phyloP scores from a whole-genome alignment of 2,329 filamentous ascomycete genomes.

The Aspergillus carbonarius region DNA sequence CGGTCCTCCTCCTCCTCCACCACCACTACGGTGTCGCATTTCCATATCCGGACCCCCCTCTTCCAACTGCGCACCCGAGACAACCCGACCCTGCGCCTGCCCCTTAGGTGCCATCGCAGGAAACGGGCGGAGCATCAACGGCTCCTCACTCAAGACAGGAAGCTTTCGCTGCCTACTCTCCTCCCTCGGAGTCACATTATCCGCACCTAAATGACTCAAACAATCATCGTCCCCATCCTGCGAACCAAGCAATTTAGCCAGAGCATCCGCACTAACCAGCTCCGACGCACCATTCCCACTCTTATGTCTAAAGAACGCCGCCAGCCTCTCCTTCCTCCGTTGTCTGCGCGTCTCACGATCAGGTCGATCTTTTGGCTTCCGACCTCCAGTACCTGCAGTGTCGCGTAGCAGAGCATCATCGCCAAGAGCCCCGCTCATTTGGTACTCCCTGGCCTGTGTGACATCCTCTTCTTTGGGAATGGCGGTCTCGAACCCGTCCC shows the following conservation, averaged over 20 bases:
- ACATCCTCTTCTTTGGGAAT: constrained; percentile 17
- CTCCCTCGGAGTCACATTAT: constrained; percentile 21
- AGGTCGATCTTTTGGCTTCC: constrained; percentile 5
- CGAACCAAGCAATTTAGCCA: constrained; percentile 66
- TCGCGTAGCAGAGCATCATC: neutral
- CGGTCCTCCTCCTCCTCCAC: constrained; percentile 32
- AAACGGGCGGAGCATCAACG: constrained; percentile 19
- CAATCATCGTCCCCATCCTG: constrained; percentile 58
- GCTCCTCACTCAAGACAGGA: constrained; percentile 24
- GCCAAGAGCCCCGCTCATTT: neutral
- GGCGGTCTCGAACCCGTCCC: constrained; percentile 16
- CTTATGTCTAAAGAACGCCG: constrained; percentile 35
- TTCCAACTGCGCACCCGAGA: constrained; percentile 68
- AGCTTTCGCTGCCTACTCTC: constrained; percentile 28
- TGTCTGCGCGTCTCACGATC: constrained; percentile 24
- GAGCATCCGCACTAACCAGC: constrained; percentile 53
- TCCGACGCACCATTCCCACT: constrained; percentile 45
- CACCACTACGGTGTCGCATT: constrained; percentile 42
- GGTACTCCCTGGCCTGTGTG: neutral
- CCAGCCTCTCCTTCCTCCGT: constrained; percentile 24
- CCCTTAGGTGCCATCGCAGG: constrained; percentile 37
- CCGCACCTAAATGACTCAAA: constrained; percentile 44
- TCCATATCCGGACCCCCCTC: constrained; percentile 59
- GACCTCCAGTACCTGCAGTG: too few species aligned
- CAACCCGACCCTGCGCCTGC: constrained; percentile 60